Conservation (phyloP, 345 rosid genomes). For the Heritiera fomes region DNA sequence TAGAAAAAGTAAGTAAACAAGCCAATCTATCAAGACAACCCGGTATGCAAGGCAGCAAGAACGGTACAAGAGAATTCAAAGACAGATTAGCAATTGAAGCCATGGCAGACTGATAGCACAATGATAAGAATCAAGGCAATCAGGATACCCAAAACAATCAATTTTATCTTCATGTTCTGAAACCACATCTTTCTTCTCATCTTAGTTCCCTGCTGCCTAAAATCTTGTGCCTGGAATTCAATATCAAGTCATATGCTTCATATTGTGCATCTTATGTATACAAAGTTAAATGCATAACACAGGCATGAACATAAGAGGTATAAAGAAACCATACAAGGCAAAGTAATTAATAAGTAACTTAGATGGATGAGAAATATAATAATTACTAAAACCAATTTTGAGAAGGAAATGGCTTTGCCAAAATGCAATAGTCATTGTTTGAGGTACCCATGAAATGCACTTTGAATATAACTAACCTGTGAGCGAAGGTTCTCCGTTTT, state of each 20-base stretch:
- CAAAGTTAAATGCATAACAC: slow-evolving; percentile 3
- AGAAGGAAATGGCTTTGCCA: neutral
- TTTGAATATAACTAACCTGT: slow-evolving; percentile 55
- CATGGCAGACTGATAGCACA: slow-evolving; percentile 70
- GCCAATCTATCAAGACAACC: slow-evolving; percentile 24
- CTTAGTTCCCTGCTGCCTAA: slow-evolving; percentile 89
- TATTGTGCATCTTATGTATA: neutral
- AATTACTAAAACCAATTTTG: neutral
- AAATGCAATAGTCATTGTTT: neutral
- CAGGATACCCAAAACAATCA: slow-evolving; percentile 70
- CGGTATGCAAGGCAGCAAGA: slow-evolving; percentile 29
- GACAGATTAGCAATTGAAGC: slow-evolving; percentile 61
- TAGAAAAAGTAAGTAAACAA: slow-evolving; percentile 16
- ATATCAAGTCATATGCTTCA: slow-evolving; percentile 8
- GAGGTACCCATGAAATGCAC: neutral
- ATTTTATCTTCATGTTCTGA: slow-evolving; percentile 92
- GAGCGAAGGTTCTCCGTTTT: slow-evolving; percentile 97
- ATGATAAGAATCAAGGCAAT: slow-evolving; percentile 64
- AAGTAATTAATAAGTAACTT: neutral
- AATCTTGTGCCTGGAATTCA: slow-evolving; percentile 80
- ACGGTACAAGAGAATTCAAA: slow-evolving; percentile 11
- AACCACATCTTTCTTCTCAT: slow-evolving; percentile 85
- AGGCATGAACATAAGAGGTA: neutral
- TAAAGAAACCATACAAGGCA: neutral
- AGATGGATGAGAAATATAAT: neutral